Conservation (phyloP, 2,329 filamentous ascomycete species). For the Aspergillus transmontanensis region DNA sequence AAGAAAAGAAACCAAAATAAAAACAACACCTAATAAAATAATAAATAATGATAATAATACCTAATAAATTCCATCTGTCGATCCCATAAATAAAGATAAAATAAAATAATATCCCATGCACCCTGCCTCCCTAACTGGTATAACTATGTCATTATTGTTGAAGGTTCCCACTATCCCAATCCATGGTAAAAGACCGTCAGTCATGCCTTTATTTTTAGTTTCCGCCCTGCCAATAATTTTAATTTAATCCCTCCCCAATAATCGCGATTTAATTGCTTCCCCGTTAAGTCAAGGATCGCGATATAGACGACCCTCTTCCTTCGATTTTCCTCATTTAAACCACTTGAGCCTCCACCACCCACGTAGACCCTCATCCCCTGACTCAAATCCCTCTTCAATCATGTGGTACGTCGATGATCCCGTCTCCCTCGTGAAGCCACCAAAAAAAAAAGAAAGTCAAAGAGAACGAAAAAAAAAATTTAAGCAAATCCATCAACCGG, state of each 20-base stretch:
- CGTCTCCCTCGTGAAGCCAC: background rate
- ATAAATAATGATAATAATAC: background rate
- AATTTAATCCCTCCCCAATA: slow-evolving; percentile 7
- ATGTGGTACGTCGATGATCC: slow-evolving; percentile 31
- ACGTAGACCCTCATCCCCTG: background rate
- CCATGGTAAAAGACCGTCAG: background rate
- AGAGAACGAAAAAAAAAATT: background rate
- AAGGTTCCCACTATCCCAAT: background rate
- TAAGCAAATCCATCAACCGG: background rate
- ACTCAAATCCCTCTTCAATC: slow-evolving; percentile 6
- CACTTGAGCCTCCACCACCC: background rate
- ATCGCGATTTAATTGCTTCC: background rate
- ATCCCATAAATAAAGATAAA: background rate
- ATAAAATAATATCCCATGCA: background rate
- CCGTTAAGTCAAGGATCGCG: background rate
- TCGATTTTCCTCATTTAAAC: slow-evolving; percentile 9
- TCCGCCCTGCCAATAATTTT: slow-evolving; percentile 12
- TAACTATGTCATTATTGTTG: background rate
- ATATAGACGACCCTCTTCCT: slow-evolving; percentile 5
- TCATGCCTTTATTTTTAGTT: slow-evolving; percentile 21
- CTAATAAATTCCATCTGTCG: no score
- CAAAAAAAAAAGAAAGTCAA: background rate
- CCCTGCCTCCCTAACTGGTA: background rate
- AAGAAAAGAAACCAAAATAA: background rate
- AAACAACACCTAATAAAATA: background rate